Conservation (phyloP, 176 grass and related monocot species). For the Pontederia paniculata region DNA sequence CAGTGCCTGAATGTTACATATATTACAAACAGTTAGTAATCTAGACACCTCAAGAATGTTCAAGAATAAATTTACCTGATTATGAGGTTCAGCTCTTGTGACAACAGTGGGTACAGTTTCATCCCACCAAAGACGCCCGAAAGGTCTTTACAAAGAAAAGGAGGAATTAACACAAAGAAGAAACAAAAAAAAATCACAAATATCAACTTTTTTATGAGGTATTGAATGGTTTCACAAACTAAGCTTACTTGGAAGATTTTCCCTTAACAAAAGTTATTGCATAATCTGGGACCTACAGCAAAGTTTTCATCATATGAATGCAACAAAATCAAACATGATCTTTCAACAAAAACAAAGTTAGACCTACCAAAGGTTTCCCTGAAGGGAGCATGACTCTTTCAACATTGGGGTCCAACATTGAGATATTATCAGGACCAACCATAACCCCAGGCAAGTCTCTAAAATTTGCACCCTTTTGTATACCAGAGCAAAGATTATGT, state of each 20-base stretch:
- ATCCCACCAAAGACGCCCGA: conserved; percentile 85
- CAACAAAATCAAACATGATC: background rate
- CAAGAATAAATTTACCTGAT: conserved; percentile 30
- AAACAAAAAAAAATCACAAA: background rate
- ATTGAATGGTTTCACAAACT: too few species aligned
- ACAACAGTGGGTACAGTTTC: conserved; percentile 82
- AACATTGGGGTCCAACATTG: conserved; percentile 41
- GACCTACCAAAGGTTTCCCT: conserved; percentile 64
- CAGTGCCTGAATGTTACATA: conserved; percentile 23
- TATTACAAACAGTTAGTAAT: background rate
- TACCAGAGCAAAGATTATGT: background rate
- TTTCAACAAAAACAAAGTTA: too few species aligned
- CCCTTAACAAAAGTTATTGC: conserved; percentile 68
- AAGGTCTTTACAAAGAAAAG: conserved; percentile 48
- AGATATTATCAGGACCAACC: conserved; percentile 51
- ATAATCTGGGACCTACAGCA: conserved; percentile 56
- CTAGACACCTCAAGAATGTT: background rate
- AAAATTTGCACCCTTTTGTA: conserved; percentile 67
- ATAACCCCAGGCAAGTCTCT: conserved; percentile 51
- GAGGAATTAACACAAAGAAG: background rate
- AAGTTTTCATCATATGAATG: background rate
- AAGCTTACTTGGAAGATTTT: conserved; percentile 46
- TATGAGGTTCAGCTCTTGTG: conserved; percentile 70
- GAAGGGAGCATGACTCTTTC: conserved; percentile 30
- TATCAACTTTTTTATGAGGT: too few species aligned